A percentile compares a stretch with the other conserved stretches of the same genome.
Conservation (phyloP, 2,329 filamentous ascomycete genomes). For the Delphinella strobiligena region DNA sequence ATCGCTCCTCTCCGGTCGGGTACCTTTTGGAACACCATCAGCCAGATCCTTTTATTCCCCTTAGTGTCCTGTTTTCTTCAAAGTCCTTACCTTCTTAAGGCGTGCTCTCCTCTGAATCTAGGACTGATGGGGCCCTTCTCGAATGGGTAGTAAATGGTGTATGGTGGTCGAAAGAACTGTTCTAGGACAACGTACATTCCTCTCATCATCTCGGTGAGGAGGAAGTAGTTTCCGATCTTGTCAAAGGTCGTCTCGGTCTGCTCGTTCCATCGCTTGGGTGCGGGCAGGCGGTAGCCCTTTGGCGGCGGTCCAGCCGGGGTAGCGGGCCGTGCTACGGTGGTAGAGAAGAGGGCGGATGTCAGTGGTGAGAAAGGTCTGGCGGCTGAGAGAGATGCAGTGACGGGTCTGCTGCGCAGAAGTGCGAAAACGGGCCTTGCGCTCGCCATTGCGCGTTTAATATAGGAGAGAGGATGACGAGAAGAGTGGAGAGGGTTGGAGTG, state of each 20-base stretch:
- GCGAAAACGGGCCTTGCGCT: constrained; percentile 34
- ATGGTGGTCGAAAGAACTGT: constrained; percentile 97
- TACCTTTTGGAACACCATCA: constrained; percentile 35
- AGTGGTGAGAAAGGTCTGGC: constrained; percentile 28
- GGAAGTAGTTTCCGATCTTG: constrained; percentile 83
- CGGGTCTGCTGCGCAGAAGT: constrained; percentile 34
- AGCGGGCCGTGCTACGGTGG: constrained; percentile 47
- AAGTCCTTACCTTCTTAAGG: constrained; percentile 53
- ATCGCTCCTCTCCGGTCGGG: constrained; percentile 94
- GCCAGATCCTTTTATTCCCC: background rate
- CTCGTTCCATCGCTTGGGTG: constrained; percentile 68
- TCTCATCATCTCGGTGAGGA: constrained; percentile 88
- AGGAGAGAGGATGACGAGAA: constrained; percentile 1
- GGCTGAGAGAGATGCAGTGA: constrained; percentile 24
- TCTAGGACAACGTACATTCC: constrained; percentile 97
- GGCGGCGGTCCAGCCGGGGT: constrained; percentile 68
- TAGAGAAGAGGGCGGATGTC: constrained; percentile 49
- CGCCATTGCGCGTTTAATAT: constrained; percentile 30
- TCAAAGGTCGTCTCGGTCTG: constrained; percentile 66
- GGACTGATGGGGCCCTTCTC: constrained; percentile 98
- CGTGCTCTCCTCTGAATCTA: constrained; percentile 96
- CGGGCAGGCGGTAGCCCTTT: constrained; percentile 65
- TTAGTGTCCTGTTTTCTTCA: background rate
- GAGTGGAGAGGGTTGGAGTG: constrained; percentile 11
- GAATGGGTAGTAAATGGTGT: constrained; percentile 98